Evolutionary conservation across 139 green algal genomes (phyloP), one percentile per base, ranked within the genome.

Genomic region (Eudorina sp.): DNA sequence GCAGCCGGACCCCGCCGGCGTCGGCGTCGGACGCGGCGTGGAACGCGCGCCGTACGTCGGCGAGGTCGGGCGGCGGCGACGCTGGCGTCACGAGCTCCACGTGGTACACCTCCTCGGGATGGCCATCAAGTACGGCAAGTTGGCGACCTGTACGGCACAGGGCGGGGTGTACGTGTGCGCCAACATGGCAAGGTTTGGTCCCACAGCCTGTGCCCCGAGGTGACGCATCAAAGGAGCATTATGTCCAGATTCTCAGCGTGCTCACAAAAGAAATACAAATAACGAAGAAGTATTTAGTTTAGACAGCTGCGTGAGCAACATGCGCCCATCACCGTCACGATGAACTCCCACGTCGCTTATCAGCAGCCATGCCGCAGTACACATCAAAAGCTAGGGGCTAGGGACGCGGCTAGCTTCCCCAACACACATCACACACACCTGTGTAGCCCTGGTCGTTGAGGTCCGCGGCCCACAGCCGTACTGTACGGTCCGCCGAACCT

Each of bases 91-190:
- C n/a, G 31, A 92, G 90, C 29, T 94, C 84, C 8, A 88, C 53
- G n/a, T 90, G 83, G 83, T 95, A 95, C 31, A 95, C 90, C 60
- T 95, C 92, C 53, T 94, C 92, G 14, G 92, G 92, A 83, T 95
- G 92, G 9, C 90, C 90, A 6, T 69, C n/a, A 27, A 94, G 77
- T 16, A 92, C 55, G 4, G 87, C 84, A 36, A 93, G 55, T 80
- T 92, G 72, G 16, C 78, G n/a, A 14, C 90, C 90, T 91, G 43
- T 1, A 16, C n/a, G n/a, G n/a, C n/a, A n/a, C 4, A 74, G 7
- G 34, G 27, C n/a, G 64, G 9, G 31, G 31, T 75, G 31, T 18
- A 34, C 46, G 7, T 75, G 31, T 75, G 38, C 36, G 66, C 27
- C 62, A 72, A 66, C 55, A 25, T 25, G 23, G 55, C 55, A 23